phyloP scores from a whole-genome alignment of 108 stramenopile species.

The Fistulifera pelliculosa region DNA sequence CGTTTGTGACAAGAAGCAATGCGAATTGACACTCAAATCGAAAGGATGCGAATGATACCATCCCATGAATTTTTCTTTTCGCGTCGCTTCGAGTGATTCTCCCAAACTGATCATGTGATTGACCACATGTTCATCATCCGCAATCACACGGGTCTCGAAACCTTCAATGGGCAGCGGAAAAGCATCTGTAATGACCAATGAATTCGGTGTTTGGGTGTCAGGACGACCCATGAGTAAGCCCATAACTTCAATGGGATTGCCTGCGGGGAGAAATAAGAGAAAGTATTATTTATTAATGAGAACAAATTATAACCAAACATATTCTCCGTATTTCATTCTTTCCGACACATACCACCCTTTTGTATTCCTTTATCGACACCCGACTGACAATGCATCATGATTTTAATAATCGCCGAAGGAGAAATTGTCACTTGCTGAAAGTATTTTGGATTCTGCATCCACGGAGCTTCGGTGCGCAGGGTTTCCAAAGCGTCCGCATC shows the following conservation, averaged over 20 bases:
- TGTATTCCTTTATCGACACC: constrained; percentile 96
- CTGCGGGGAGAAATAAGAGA: too few species aligned
- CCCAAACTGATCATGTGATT: constrained; percentile 97
- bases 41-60: constrained; percentile 99
- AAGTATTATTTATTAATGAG: too few species aligned
- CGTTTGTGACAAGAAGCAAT: constrained; percentile 92
- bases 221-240: constrained; percentile 80
- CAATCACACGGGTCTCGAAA: constrained; percentile 91
- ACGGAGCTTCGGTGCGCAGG: constrained; percentile 44
- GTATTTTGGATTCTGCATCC: constrained; percentile 59
- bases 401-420: constrained; percentile 76
- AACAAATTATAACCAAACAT: too few species aligned
- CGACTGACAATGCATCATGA: constrained; percentile 91
- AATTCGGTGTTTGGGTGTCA: constrained; percentile 46
- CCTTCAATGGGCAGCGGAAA: constrained; percentile 98
- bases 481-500: constrained; percentile 34
- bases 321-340: too few species aligned
- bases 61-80: constrained; percentile 85
- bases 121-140: constrained; percentile 89
- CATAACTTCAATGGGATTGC: constrained; percentile 97
- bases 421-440: constrained; percentile 51
- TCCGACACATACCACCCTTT: constrained; percentile 36
- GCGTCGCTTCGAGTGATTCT: constrained; percentile 85
- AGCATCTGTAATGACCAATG: constrained; percentile 87
- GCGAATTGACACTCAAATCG: constrained; percentile 79